These are phyloP conservation scores for Mycena alexandri DNA, from an alignment of 768 basidiomycete species.

Conservation along the genomic window DNA sequence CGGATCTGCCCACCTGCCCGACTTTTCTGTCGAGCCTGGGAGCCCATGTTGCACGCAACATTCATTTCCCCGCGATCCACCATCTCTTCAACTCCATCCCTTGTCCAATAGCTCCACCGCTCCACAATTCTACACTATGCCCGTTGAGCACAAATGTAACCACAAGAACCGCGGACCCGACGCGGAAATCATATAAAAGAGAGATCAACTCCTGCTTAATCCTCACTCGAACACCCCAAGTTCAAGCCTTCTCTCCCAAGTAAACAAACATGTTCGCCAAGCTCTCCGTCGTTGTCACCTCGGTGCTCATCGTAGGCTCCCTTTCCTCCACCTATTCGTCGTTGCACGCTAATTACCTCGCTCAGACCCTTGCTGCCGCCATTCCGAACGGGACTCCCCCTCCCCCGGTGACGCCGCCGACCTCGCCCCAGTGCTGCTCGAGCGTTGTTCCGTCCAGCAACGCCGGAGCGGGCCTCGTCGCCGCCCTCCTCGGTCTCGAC, in stretches of 20 bases:
- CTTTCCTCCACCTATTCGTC: not conserved
- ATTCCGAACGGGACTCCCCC: not conserved
- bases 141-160: too few species aligned
- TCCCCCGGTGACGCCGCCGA: slow-evolving; percentile 10
- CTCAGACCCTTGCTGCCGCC: slow-evolving; percentile 20
- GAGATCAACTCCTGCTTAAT: not conserved
- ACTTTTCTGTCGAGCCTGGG: too few species aligned
- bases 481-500: slow-evolving; percentile 3
- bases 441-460: not conserved
- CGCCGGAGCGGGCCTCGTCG: not conserved
- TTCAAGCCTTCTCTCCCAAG: slow-evolving; percentile 10
- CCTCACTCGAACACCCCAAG: slow-evolving; percentile 16
- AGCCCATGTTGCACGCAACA: too few species aligned
- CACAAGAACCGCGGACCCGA: not conserved
- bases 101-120: too few species aligned
- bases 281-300: slow-evolving; percentile 17
- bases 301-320: slow-evolving; percentile 12
- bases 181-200: slow-evolving; percentile 4
- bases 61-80: too few species aligned
- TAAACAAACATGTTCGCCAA: slow-evolving; percentile 16
- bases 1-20: too few species aligned
- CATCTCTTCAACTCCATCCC: too few species aligned
- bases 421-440: too few species aligned
- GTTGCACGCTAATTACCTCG: not conserved
- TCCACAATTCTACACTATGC: too few species aligned